phyloP scores from a whole-genome alignment of 2,329 filamentous ascomycete species.

The Cladophialophora psammophila region DNA sequence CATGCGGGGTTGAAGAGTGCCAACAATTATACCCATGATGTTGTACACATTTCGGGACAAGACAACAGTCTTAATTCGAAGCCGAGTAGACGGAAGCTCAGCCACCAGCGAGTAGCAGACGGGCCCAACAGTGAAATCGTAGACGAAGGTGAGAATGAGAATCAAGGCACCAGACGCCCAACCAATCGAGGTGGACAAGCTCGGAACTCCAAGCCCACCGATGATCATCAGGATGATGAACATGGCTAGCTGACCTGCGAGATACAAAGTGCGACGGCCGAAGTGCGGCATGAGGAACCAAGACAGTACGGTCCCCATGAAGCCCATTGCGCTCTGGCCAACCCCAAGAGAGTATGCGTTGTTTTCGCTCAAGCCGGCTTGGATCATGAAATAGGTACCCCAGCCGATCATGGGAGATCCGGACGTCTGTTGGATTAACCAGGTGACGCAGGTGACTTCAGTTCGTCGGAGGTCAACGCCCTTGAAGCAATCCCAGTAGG shows the following conservation, averaged over 20 bases:
- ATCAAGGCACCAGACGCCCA: slow-evolving; percentile 57
- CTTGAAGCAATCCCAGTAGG: slow-evolving; percentile 47
- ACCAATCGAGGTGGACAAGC: slow-evolving; percentile 39
- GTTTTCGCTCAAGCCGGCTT: slow-evolving; percentile 52
- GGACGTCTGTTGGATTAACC: slow-evolving; percentile 64
- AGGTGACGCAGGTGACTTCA: slow-evolving; percentile 51
- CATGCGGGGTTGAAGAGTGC: slow-evolving; percentile 47
- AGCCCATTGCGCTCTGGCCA: slow-evolving; percentile 69
- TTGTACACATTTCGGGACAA: slow-evolving; percentile 62
- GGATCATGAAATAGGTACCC: slow-evolving; percentile 65
- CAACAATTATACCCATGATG: slow-evolving; percentile 47
- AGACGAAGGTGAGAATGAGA: slow-evolving; percentile 62
- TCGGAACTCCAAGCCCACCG: slow-evolving; percentile 42
- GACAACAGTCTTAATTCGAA: slow-evolving; percentile 64
- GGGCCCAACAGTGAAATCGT: slow-evolving; percentile 63
- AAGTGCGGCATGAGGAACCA: slow-evolving; percentile 54
- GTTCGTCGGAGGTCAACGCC: slow-evolving; percentile 50
- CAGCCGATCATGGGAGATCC: slow-evolving; percentile 71
- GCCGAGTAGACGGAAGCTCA: slow-evolving; percentile 62
- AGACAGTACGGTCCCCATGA: slow-evolving; percentile 60
- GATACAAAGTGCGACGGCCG: slow-evolving; percentile 40
- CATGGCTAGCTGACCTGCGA: slow-evolving; percentile 65
- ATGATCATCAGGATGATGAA: slow-evolving; percentile 45
- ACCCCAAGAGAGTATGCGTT: slow-evolving; percentile 54
- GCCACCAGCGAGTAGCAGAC: slow-evolving; percentile 62